Evolutionary conservation across 345 rosid species (phyloP), one percentile per base, ranked within the genome.

Genomic region (Ailanthus altissimus): DNA sequence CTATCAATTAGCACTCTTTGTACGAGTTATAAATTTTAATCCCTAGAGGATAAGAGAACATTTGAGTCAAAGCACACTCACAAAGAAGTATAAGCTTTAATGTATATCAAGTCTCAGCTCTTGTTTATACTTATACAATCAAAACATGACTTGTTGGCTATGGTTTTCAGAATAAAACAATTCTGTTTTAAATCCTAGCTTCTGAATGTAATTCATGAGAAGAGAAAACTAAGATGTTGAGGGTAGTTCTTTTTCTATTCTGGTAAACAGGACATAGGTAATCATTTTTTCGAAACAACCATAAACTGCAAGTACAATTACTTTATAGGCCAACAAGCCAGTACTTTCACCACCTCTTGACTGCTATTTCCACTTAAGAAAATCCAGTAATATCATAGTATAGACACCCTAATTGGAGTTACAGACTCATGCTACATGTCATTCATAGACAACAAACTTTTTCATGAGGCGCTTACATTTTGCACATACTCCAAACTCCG

Each of bases 381-480:
- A 56, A 46, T 26, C 12, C 8, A 59, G 38, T 25, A 59, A 18
- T 46, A 54, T 76, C 18, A 14, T 36, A 32, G 73, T 67, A 63
- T 20, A 51, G 62, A 62, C 60, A 50, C 46, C 62, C 54, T 43
- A 23, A 57, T 70, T 70, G 15, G 54, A 57, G 60, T 46, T 1
- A 32, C 42, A 23, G 40, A 14, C 36, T 5, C 56, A 1, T 42
- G 65, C 61, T 69, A 38, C 80, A 57, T 28, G 59, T 90, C 81
- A 90, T 73, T 90, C 82, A 80, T 85, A 94, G 5, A 84, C 79
- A 18, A 89, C 58, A 51, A 82, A 91, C 81, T 64, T 82, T 86
- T 90, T 86, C 94, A 89, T 82, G n/a, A 83, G 87, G 77, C 83
- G 81, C 77, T 82, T 89, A 79, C 98, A 94, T 72, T 85, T 88